phyloP scores from a whole-genome alignment of 768 basidiomycete genomes.

The Neoboletus subvelutipes region DNA sequence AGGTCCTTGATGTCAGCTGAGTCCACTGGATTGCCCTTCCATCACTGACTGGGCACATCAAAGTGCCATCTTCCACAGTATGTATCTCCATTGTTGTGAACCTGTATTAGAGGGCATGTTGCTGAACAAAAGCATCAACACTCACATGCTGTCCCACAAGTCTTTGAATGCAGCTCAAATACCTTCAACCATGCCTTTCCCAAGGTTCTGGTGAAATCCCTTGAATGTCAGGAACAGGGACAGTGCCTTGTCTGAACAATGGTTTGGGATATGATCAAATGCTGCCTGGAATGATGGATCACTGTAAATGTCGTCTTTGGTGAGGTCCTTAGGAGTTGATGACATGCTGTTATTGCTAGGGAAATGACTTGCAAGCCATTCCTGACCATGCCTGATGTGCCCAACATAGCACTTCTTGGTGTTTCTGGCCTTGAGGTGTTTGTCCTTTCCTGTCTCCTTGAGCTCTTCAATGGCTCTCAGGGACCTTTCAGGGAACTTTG shows the following conservation, averaged over 20 bases:
- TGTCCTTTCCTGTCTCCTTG: no score
- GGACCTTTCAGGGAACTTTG: no score
- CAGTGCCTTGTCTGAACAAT: not conserved
- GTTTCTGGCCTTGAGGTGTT: no score
- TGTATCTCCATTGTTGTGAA: no score
- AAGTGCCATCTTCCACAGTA: no score
- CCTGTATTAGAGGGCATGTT: no score
- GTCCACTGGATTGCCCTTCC: slow-evolving; percentile 32
- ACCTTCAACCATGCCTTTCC: not conserved
- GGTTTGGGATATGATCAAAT: not conserved
- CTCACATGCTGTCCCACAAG: no score
- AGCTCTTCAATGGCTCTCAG: no score
- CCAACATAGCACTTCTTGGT: not conserved
- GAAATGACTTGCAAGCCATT: not conserved
- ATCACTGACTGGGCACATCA: not conserved
- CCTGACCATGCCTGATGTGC: not conserved
- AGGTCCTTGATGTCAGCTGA: slow-evolving; percentile 23
- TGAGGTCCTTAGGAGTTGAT: not conserved
- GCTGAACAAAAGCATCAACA: no score
- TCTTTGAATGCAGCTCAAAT: no score
- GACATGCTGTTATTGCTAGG: not conserved
- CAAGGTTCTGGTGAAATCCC: slow-evolving; percentile 23
- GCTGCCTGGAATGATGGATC: not conserved
- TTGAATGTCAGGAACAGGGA: not conserved
- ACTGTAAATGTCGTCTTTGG: not conserved